Evolutionary conservation across 257 asterid genomes (phyloP).

Genomic region (Jacaranda mimosifolia): DNA sequence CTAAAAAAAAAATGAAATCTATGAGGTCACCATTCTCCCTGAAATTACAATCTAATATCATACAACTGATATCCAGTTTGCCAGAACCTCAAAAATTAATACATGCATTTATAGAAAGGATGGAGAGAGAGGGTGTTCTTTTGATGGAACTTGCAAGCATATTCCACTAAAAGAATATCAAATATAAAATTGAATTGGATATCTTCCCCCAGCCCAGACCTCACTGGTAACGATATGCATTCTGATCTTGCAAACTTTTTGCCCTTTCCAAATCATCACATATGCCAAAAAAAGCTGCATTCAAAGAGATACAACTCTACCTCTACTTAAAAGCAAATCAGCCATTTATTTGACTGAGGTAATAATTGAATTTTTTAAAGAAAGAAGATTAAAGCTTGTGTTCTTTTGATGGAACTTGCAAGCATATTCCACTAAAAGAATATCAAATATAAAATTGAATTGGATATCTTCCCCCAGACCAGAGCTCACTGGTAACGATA

Average conservation of each 20-base stretch:
- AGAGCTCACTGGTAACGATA: conserved; percentile 3
- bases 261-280: conserved; percentile 15
- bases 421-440: not conserved
- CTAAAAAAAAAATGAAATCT: not conserved
- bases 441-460: not conserved
- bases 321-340: not conserved
- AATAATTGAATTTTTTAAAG: no score
- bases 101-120: not conserved
- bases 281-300: conserved; percentile 6
- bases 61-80: not conserved
- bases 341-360: not conserved
- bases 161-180: not conserved
- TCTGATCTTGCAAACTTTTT: not conserved
- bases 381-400: no score
- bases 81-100: not conserved
- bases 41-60: not conserved
- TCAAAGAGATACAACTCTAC: conserved; percentile 11
- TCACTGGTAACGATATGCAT: not conserved
- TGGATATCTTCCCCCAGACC: not conserved
- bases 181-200: not conserved
- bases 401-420: not conserved
- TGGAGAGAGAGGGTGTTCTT: not conserved
- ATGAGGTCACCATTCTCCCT: not conserved
- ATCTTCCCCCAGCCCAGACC: not conserved
- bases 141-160: not conserved